phyloP scores from a whole-genome alignment of 139 green algal species.

The Haematococcus lacustris region DNA sequence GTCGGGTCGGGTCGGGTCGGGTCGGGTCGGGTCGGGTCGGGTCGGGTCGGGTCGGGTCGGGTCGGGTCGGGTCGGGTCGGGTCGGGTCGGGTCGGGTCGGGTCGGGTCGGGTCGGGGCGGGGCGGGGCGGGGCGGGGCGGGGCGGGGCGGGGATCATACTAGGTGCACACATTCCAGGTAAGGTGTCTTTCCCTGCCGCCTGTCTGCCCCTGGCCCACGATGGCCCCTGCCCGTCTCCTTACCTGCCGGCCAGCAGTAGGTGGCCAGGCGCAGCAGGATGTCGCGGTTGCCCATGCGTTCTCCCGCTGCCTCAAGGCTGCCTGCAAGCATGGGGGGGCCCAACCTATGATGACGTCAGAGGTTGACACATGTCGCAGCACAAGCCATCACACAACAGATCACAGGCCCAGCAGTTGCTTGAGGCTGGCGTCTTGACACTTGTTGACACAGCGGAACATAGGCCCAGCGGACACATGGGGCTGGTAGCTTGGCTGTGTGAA shows the following conservation, averaged over 20 bases:
- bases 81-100: no score
- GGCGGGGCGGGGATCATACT: neutral
- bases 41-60: neutral
- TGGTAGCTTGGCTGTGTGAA: no score
- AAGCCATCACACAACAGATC: no score
- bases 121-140: no score
- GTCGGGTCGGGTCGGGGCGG: no score
- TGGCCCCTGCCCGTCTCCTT: neutral
- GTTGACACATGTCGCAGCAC: no score
- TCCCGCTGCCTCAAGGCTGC: constrained; percentile 70
- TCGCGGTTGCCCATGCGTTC: constrained; percentile 43
- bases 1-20: neutral
- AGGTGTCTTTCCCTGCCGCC: neutral
- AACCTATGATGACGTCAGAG: no score
- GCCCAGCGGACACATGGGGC: no score
- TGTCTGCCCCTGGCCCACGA: neutral
- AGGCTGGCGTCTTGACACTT: no score
- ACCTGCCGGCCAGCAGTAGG: constrained; percentile 32
- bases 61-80: neutral
- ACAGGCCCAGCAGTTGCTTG: no score
- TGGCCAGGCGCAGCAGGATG: constrained; percentile 44
- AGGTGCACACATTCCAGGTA: neutral
- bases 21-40: neutral
- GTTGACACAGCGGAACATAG: no score
- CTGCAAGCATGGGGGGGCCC: no score